phyloP scores from a whole-genome alignment of 257 asterid genomes.

The Striga asiatica region DNA sequence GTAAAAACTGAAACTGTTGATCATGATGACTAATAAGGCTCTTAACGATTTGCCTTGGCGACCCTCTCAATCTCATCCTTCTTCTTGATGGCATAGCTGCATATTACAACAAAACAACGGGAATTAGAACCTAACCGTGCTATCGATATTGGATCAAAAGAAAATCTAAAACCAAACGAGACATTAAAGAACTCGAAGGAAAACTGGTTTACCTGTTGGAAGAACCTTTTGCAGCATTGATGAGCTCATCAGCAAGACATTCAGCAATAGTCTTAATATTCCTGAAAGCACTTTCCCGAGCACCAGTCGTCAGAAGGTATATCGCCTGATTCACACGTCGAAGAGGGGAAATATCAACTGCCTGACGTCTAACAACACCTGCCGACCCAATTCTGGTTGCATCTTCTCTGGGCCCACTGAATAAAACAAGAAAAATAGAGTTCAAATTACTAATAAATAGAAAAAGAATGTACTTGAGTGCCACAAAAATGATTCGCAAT shows the following conservation, averaged over 20 bases:
- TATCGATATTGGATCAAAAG: neutral
- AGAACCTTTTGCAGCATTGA: constrained; percentile 79
- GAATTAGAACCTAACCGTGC: neutral
- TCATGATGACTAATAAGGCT: no score
- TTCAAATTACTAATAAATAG: no score
- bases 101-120: neutral
- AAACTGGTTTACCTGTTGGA: constrained; percentile 42
- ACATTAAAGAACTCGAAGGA: neutral
- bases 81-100: constrained; percentile 68
- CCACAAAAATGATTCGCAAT: neutral
- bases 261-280: constrained; percentile 63
- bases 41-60: constrained; percentile 69
- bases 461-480: neutral
- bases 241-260: constrained; percentile 82
- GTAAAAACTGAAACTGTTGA: no score
- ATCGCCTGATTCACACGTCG: constrained; percentile 77
- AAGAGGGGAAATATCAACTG: constrained; percentile 79
- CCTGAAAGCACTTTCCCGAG: constrained; percentile 75
- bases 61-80: constrained; percentile 73
- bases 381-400: constrained; percentile 83
- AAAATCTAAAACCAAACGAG: neutral
- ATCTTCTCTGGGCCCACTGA: constrained; percentile 79
- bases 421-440: neutral
- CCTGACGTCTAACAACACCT: constrained; percentile 85
- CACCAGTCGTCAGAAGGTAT: constrained; percentile 67